Conservation (phyloP, 2,329 filamentous ascomycete species). For the Pseudogymnoascus destructans region DNA sequence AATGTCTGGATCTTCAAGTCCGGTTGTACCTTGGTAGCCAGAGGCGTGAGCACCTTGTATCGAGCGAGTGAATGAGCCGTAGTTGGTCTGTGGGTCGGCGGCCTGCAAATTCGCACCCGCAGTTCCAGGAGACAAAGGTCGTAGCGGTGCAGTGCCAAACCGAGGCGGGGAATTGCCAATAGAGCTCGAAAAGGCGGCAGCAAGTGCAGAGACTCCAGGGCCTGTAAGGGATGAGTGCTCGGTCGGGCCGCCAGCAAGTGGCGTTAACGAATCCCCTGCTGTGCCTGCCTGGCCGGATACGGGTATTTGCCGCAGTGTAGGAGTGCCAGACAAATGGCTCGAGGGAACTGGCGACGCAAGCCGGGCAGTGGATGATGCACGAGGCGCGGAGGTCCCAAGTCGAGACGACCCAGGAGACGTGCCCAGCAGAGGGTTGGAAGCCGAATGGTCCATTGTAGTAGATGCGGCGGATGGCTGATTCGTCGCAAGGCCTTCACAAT, state of each 20-base stretch:
- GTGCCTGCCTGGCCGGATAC: conserved; percentile 31
- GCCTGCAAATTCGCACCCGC: conserved; percentile 29
- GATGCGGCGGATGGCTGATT: background rate
- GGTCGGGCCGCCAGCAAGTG: conserved; percentile 49
- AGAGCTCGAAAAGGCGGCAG: conserved; percentile 70
- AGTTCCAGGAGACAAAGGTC: conserved; percentile 44
- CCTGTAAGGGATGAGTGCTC: conserved; percentile 49
- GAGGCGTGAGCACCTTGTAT: conserved; percentile 26
- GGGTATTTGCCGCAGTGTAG: conserved; percentile 37
- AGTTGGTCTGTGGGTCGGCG: conserved; percentile 52
- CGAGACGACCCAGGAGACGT: conserved; percentile 7
- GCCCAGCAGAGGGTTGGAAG: background rate
- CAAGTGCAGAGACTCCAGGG: conserved; percentile 76
- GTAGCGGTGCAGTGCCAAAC: conserved; percentile 46
- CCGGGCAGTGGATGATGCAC: conserved; percentile 47
- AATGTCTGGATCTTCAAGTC: conserved; percentile 81
- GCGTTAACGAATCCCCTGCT: conserved; percentile 38
- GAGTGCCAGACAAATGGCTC: conserved; percentile 31
- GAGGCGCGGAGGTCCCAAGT: conserved; percentile 37
- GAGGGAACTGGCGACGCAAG: conserved; percentile 44
- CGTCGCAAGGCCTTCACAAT: background rate
- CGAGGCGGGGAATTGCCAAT: conserved; percentile 57
- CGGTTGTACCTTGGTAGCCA: conserved; percentile 37
- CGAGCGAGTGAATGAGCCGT: conserved; percentile 62
- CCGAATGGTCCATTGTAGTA: background rate